Conservation (phyloP, 1,139 yeast species). For the Pichia sp. region DNA sequence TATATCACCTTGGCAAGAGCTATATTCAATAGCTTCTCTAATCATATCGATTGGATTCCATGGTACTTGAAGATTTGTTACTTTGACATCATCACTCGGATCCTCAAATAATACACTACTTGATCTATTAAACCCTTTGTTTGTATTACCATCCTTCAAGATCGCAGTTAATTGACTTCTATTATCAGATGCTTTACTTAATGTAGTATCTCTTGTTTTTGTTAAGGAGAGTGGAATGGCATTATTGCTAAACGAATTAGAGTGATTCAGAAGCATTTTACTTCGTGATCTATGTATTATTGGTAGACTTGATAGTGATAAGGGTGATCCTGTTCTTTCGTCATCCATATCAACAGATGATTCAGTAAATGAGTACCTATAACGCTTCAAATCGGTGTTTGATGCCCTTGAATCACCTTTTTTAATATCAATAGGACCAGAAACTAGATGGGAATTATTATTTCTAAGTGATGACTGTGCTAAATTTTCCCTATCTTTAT, state of each 20-base stretch:
- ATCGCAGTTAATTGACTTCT: slow-evolving; percentile 25
- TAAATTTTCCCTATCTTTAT: background rate
- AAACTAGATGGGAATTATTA: background rate
- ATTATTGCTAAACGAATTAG: slow-evolving; percentile 6
- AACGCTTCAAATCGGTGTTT: slow-evolving; percentile 9
- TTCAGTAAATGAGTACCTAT: slow-evolving; percentile 27
- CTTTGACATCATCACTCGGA: background rate
- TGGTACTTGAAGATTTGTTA: slow-evolving; percentile 30
- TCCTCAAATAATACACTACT: background rate
- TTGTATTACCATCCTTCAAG: slow-evolving; percentile 9
- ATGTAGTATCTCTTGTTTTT: slow-evolving; percentile 27
- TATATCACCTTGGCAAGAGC: slow-evolving; percentile 58
- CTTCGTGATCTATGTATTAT: slow-evolving; percentile 11
- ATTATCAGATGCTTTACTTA: slow-evolving; percentile 15
- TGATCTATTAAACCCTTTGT: background rate
- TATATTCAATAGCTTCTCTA: slow-evolving; percentile 44
- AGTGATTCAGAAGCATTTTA: slow-evolving; percentile 14
- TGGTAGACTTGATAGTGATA: slow-evolving; percentile 21
- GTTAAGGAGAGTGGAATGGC: background rate
- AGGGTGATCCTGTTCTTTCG: slow-evolving; percentile 21
- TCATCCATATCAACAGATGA: slow-evolving; percentile 29
- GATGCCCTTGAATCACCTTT: background rate
- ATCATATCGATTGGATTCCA: slow-evolving; percentile 42
- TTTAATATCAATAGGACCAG: slow-evolving; percentile 6
- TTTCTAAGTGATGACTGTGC: background rate